These are phyloP conservation scores for Solanum hybrid DNA, from an alignment of 305 asterid genomes.

Conservation along the genomic window DNA sequence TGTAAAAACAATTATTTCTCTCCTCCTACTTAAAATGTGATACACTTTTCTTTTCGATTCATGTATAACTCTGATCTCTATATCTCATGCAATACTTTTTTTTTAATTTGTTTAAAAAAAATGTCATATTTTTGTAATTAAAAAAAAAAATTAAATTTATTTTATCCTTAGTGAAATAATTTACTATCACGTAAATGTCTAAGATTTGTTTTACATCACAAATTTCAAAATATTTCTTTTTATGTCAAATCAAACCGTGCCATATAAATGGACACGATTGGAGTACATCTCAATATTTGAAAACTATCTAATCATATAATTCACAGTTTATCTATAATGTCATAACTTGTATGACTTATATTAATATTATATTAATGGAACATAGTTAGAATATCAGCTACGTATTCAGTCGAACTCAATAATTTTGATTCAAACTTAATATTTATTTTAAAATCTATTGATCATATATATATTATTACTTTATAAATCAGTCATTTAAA, in stretches of 20 bases:
- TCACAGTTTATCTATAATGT: background rate
- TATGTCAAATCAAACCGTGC: accelerated
- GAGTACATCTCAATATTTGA: background rate
- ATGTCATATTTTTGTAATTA: background rate
- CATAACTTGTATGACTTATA: background rate
- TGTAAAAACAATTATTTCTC: background rate
- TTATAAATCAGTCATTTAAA: background rate
- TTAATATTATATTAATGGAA: background rate
- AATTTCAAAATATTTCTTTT: background rate
- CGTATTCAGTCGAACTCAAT: background rate
- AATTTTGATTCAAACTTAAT: background rate
- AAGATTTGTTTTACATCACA: accelerated
- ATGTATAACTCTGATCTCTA: background rate
- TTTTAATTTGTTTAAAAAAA: no score
- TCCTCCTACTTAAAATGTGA: no score
- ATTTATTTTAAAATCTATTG: background rate
- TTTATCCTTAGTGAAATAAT: no score
- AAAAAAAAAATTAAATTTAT: no score
- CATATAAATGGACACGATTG: background rate
- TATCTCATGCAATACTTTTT: no score
- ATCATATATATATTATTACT: background rate
- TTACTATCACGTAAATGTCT: accelerated
- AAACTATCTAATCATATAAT: background rate
- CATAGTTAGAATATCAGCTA: background rate
- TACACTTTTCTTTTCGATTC: background rate